Conservation (phyloP, 2,329 filamentous ascomycete genomes). For the Colletotrichum agaves region DNA sequence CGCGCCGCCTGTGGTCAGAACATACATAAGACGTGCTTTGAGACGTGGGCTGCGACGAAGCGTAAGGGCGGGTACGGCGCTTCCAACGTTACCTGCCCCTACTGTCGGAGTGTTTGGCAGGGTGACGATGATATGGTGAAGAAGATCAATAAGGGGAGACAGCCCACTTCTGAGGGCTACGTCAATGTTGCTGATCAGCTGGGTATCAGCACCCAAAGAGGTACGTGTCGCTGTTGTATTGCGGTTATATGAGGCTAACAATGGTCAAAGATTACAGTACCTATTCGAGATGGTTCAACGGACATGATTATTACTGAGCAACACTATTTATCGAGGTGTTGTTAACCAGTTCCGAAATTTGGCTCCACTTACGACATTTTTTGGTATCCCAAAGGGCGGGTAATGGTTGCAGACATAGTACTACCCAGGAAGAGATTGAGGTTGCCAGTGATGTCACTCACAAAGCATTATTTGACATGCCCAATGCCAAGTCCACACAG, state of each 20-base stretch:
- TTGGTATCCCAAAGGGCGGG: no score
- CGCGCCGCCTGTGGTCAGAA: conserved; percentile 65
- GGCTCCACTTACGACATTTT: no score
- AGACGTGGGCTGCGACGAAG: conserved; percentile 64
- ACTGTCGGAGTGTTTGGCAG: conserved; percentile 69
- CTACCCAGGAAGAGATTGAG: no score
- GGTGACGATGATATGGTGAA: conserved; percentile 55
- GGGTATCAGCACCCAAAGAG: conserved; percentile 65
- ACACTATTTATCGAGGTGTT: no score
- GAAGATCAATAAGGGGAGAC: conserved; percentile 55
- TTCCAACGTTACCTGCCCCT: conserved; percentile 66
- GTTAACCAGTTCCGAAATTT: no score
- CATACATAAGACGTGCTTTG: conserved; percentile 64
- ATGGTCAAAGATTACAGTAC: conserved; percentile 15
- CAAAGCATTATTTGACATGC: no score
- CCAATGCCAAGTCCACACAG: no score
- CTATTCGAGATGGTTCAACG: conserved; percentile 24
- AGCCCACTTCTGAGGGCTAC: conserved; percentile 63
- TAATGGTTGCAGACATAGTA: no score
- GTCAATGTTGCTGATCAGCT: conserved; percentile 70
- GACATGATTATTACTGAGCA: not conserved
- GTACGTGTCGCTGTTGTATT: conserved; percentile 46
- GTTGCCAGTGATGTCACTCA: no score
- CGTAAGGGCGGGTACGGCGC: conserved; percentile 42
- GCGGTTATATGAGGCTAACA: not conserved